Conservation (phyloP, 2,329 filamentous ascomycete genomes). For the Aureobasidium sp. region DNA sequence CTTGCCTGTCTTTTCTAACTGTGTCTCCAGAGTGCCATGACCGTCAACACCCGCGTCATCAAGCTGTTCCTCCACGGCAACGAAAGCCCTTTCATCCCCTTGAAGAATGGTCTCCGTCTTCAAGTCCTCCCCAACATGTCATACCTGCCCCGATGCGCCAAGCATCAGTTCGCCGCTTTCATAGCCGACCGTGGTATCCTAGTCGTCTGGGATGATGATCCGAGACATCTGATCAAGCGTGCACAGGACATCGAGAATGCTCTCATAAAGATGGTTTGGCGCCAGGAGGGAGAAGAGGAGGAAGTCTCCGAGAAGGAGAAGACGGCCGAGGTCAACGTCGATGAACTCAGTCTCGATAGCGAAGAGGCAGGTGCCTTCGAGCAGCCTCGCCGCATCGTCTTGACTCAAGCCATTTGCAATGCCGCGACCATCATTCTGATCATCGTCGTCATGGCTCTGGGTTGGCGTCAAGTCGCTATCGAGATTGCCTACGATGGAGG, state of each 20-base stretch:
- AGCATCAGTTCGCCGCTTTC: conserved; percentile 60
- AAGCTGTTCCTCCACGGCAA: conserved; percentile 49
- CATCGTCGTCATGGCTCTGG: too few species aligned
- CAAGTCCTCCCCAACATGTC: conserved; percentile 54
- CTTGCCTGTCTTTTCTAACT: neutral
- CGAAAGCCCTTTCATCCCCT: conserved; percentile 47
- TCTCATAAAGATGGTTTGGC: conserved; percentile 54
- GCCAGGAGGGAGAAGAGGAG: conserved; percentile 31
- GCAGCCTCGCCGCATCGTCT: conserved; percentile 40
- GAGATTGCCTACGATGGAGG: conserved; percentile 46
- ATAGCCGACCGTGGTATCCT: conserved; percentile 50
- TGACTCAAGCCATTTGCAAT: conserved; percentile 50
- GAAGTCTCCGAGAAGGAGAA: conserved; percentile 36
- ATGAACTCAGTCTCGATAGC: conserved; percentile 23
- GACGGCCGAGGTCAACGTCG: conserved; percentile 24
- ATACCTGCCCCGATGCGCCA: conserved; percentile 51
- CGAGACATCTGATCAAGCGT: conserved; percentile 46
- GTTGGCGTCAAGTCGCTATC: conserved; percentile 48
- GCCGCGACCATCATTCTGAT: too few species aligned
- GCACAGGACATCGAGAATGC: conserved; percentile 45
- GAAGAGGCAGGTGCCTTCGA: conserved; percentile 34
- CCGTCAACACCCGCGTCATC: conserved; percentile 57
- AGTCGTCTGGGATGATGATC: conserved; percentile 58
- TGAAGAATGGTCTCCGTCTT: conserved; percentile 50
- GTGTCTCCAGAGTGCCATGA: conserved; percentile 53